Percentiles rank a stretch among this genome's conserved stretches.
Evolutionary conservation across 1,139 yeast species (phyloP).

Genomic region (Wickerhamomyces sp.): DNA sequence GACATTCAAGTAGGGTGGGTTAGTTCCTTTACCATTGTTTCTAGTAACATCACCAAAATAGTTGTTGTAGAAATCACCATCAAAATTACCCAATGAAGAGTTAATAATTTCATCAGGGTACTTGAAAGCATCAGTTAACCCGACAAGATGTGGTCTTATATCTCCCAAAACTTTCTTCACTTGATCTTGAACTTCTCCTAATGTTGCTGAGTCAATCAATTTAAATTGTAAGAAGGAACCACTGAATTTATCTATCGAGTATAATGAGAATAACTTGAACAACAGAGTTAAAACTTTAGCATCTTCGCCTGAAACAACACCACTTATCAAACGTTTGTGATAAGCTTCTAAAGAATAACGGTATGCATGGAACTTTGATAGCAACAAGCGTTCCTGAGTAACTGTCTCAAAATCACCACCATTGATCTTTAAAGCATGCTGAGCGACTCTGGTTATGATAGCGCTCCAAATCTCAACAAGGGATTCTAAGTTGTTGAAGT

Average conservation of each 20-base stretch:
- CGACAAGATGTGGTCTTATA: slow-evolving; percentile 69
- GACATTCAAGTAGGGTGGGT: slow-evolving; percentile 55
- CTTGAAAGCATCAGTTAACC: slow-evolving; percentile 86
- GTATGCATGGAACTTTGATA: slow-evolving; percentile 62
- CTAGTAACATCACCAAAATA: slow-evolving; percentile 50
- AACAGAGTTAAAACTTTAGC: slow-evolving; percentile 41
- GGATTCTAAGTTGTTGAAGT: slow-evolving; percentile 31
- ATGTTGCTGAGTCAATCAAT: slow-evolving; percentile 45
- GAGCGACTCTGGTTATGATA: slow-evolving; percentile 32
- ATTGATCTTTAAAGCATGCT: slow-evolving; percentile 35
- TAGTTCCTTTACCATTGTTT: slow-evolving; percentile 50
- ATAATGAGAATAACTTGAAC: slow-evolving; percentile 59
- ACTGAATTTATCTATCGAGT: slow-evolving; percentile 71
- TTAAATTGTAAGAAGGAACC: slow-evolving; percentile 71
- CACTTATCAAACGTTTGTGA: slow-evolving; percentile 24
- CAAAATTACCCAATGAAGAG: slow-evolving; percentile 78
- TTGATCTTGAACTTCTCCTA: slow-evolving; percentile 42
- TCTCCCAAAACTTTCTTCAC: slow-evolving; percentile 42
- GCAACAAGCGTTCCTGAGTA: slow-evolving; percentile 53
- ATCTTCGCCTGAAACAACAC: slow-evolving; percentile 24
- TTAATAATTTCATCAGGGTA: slow-evolving; percentile 81
- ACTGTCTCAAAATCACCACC: slow-evolving; percentile 47
- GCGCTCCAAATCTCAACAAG: slow-evolving; percentile 42
- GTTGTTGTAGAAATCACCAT: slow-evolving; percentile 84
- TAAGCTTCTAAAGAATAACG: slow-evolving; percentile 39